These are phyloP conservation scores for Withania somnifera DNA, from an alignment of 305 asterid species.

Conservation along the genomic window DNA sequence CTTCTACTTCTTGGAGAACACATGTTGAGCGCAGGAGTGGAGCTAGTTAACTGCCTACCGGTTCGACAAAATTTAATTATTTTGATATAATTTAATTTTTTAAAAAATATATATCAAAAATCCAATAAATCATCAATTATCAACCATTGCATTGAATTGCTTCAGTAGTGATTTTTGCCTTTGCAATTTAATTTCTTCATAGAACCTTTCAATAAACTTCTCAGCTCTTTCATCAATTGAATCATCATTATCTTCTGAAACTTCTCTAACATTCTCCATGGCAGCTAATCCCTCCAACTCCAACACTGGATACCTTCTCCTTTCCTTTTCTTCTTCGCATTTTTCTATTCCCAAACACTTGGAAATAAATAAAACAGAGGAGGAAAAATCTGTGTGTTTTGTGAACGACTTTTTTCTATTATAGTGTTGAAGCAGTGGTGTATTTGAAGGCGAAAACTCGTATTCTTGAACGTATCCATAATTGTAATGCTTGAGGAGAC, in stretches of 20 bases:
- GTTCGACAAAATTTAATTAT: background rate
- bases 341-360: constrained; percentile 22
- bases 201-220: constrained; percentile 47
- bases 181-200: constrained; percentile 51
- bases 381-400: constrained; percentile 13
- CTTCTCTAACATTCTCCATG: background rate
- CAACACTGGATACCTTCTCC: constrained; percentile 4
- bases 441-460: constrained; percentile 43
- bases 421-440: constrained; percentile 22
- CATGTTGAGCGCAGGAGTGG: background rate
- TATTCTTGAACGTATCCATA: constrained; percentile 33
- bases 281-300: constrained; percentile 12
- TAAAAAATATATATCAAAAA: too few species aligned
- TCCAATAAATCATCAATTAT: background rate
- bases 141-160: constrained; percentile 8
- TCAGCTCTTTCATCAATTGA: constrained; percentile 58
- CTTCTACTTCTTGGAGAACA: background rate
- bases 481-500: constrained; percentile 22
- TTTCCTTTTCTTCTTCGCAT: background rate
- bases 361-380: constrained; percentile 11
- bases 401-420: background rate
- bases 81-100: background rate
- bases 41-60: background rate
- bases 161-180: constrained; percentile 16
- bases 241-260: background rate